These are phyloP conservation scores for Chalciporus sphaerocephalus DNA, from an alignment of 768 basidiomycete genomes.

Conservation along the genomic window DNA sequence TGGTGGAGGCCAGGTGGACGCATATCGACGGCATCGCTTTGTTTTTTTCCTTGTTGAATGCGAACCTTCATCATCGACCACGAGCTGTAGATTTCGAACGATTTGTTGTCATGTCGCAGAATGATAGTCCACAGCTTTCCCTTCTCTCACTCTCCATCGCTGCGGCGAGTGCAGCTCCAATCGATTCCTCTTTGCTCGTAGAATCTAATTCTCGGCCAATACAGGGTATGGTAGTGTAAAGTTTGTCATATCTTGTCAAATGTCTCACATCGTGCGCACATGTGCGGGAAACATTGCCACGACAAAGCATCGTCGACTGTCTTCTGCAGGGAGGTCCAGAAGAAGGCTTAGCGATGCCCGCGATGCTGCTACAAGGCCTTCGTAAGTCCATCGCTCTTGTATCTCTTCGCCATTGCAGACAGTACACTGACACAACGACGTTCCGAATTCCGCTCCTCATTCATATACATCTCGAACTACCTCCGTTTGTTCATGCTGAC, in stretches of 20 bases:
- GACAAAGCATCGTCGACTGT: constrained; percentile 61
- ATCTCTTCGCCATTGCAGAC: not conserved
- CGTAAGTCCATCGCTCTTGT: constrained; percentile 50
- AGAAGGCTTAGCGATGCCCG: constrained; percentile 74
- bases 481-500: constrained; percentile 6
- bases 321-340: constrained; percentile 65
- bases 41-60: not conserved
- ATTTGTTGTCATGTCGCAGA: constrained; percentile 21
- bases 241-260: constrained; percentile 11
- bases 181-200: constrained; percentile 32
- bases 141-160: constrained; percentile 68
- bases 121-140: constrained; percentile 32
- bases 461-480: too few species aligned
- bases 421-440: not conserved
- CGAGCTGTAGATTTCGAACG: not conserved
- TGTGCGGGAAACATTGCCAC: constrained; percentile 31
- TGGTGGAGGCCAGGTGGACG: not conserved
- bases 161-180: constrained; percentile 48
- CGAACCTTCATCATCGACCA: not conserved
- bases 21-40: not conserved
- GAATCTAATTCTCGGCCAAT: constrained; percentile 15
- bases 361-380: constrained; percentile 69
- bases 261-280: constrained; percentile 5
- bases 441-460: not conserved
- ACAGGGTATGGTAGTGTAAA: constrained; percentile 14